Evolutionary conservation across 352 stramenopile genomes (phyloP), one percentile per base, ranked within the genome.

Genomic region (Pythium vanterpoolii): DNA sequence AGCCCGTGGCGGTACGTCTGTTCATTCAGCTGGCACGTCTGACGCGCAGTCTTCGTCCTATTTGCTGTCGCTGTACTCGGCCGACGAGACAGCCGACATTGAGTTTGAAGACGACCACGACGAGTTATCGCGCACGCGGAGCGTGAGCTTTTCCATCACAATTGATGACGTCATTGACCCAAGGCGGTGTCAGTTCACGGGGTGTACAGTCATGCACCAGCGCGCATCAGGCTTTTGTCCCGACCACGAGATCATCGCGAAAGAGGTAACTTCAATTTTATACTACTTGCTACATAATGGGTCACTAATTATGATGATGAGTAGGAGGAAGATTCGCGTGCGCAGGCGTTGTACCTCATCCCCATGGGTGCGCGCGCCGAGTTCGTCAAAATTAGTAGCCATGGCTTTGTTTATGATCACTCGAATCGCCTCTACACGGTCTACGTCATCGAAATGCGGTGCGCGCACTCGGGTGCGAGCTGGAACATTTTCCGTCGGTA

Each of bases 401-500:
- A 93, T 59, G 76, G 77, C 1, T 93, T 93, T 56, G 81, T 85
- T 4, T 88, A 91, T 51, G 83, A 93, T 54, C 49, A 68, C 21
- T 82, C 77, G 4, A 87, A 73, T 51, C 77, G 83, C n/a, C 54
- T 93, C 45, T 93, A 91, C 56, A 93, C 83, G 0, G 79, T 93
- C 34, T 93, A 91, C 60, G 60, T 75, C 31, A 79, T 90, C 53
- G 83, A 90, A 60, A 87, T 93, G 77, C 74, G 79, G 5, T 93
- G 83, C 62, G 67, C 72, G 16, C 79, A 90, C 63, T 90, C 81
- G 0, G 77, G 77, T 9, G 79, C 85, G 30, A 87, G 62, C 23
- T 95, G 84, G 86, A 64, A 86, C 26, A 90, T 94, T 46, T 95
- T 93, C 58, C 80, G 86, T 18, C 71, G 86, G 19, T 95, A 95